Percentiles rank a stretch among this genome's conserved stretches.
Conservation (phyloP, 192 early-diverging fungal genomes). For the Linderina pennispora region DNA sequence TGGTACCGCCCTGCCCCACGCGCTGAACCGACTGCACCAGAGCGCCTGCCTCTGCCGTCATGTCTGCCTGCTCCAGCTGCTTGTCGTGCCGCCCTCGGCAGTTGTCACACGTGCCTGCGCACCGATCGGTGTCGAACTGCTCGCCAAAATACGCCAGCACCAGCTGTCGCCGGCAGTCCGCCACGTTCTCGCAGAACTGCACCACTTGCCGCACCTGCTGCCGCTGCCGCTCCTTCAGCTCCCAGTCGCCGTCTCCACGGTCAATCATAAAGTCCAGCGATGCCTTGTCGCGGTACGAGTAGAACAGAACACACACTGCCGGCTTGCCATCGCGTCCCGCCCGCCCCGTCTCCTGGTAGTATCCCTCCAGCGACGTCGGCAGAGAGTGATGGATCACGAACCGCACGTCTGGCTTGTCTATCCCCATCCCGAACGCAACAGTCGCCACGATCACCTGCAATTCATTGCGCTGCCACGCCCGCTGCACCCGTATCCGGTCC, state of each 20-base stretch:
- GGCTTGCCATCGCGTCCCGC: constrained; percentile 88
- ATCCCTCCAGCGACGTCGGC: constrained; percentile 87
- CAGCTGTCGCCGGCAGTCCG: constrained; percentile 82
- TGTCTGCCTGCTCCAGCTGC: constrained; percentile 35
- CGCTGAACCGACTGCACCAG: constrained; percentile 50
- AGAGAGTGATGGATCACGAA: constrained; percentile 92
- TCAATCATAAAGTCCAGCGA: constrained; percentile 76
- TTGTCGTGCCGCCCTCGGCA: constrained; percentile 47
- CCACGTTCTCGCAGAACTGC: constrained; percentile 78
- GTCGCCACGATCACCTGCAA: constrained; percentile 90
- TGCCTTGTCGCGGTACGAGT: constrained; percentile 66
- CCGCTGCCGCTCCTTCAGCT: constrained; percentile 74
- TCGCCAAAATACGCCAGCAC: constrained; percentile 92
- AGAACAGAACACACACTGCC: constrained; percentile 81
- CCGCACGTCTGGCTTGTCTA: constrained; percentile 94
- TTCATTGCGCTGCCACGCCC: constrained; percentile 71
- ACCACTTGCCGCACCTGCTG: constrained; percentile 61
- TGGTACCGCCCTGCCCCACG: constrained; percentile 19
- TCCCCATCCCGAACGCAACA: constrained; percentile 97
- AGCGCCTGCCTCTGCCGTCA: constrained; percentile 48
- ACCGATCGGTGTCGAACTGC: constrained; percentile 55
- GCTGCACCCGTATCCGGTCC: constrained; percentile 71
- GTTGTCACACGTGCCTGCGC: constrained; percentile 84
- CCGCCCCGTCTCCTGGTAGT: constrained; percentile 96
- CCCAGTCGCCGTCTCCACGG: constrained; percentile 68